Evolutionary conservation across 1,139 yeast species (phyloP), one percentile per base, ranked within the genome.

Genomic region (Zygosaccharomyces pseudobailii): DNA sequence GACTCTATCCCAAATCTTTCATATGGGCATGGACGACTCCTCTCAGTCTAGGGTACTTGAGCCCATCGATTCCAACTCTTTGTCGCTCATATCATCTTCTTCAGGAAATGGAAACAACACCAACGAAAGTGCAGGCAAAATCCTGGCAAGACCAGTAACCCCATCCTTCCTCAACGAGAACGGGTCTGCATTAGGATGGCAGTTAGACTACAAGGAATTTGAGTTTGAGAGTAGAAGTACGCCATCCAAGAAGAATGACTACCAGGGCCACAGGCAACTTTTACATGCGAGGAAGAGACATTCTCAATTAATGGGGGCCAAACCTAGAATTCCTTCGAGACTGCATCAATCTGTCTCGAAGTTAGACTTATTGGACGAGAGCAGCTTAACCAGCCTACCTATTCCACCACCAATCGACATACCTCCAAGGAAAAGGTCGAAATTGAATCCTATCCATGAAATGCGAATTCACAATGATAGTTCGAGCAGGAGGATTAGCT

Each of bases 151-250:
- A 28, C 45, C 51, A n/a, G 45, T 38, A 5, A 50, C 43, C 8
- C 51, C 58, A 4, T 49, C 58, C 4, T 36, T 45, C n/a, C 17
- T 38, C 7, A 50, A 39, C 4, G 34, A 10, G 8, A 56, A 55
- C 32, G 47, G 35, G n/a, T 49, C 57, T 8, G 51, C 57, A 23
- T 37, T 54, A 8, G 56, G 55, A 42, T 61, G 65, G 65, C 59
- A 59, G 47, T 49, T 52, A 17, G 59, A 55, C n/a, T 46, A 51
- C 24, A 55, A 52, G 27, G 66, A 62, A 42, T 62, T 62, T 40
- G 50, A 49, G n/a, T 62, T 62, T 40, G 53, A 59, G 17, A 57
- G 64, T 40, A 62, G 61, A 44, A 59, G 64, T 40, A 62, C 66
- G 17, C 66, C 66, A 1, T 52, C 62, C 20, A 58, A 57, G 42